phyloP scores from a whole-genome alignment of 495 filamentous ascomycete species.

The Lichenothelia convexa region DNA sequence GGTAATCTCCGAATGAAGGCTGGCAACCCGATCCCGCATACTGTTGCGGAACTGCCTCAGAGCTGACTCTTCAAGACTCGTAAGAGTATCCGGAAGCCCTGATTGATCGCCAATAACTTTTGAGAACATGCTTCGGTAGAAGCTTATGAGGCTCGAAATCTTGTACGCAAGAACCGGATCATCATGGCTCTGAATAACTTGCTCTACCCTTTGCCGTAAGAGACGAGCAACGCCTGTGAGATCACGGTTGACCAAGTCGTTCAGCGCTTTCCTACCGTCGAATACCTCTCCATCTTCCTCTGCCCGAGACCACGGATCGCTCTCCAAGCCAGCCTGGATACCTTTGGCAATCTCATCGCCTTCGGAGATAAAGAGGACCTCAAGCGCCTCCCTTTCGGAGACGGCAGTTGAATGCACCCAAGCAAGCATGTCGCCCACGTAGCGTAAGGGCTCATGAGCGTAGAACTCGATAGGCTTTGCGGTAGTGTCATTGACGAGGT shows the following conservation, averaged over 20 bases:
- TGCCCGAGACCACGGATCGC: constrained; percentile 62
- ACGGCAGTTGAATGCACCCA: constrained; percentile 92
- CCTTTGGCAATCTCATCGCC: constrained; percentile 79
- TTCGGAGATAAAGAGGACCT: constrained; percentile 76
- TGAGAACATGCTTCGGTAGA: constrained; percentile 73
- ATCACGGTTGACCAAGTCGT: constrained; percentile 74
- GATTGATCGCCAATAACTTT: constrained; percentile 57
- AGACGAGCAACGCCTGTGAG: constrained; percentile 60
- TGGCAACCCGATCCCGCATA: constrained; percentile 58
- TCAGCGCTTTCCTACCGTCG: constrained; percentile 67
- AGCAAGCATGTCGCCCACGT: constrained; percentile 93
- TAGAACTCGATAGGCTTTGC: constrained; percentile 88
- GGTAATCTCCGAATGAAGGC: constrained; percentile 49
- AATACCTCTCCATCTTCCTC: constrained; percentile 43
- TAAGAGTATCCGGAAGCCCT: constrained; percentile 45
- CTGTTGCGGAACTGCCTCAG: constrained; percentile 64
- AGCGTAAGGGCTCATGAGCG: constrained; percentile 80
- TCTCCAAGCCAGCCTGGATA: constrained; percentile 69
- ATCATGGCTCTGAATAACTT: constrained; percentile 82
- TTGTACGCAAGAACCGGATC: constrained; percentile 78
- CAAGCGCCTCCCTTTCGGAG: constrained; percentile 81
- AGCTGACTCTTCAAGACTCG: constrained; percentile 53
- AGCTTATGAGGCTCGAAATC: constrained; percentile 69
- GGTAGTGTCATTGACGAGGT: constrained; percentile 24
- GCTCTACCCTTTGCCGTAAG: constrained; percentile 67